Conservation (phyloP, 1,139 yeast species). For the Oligophagozyma castellii region DNA sequence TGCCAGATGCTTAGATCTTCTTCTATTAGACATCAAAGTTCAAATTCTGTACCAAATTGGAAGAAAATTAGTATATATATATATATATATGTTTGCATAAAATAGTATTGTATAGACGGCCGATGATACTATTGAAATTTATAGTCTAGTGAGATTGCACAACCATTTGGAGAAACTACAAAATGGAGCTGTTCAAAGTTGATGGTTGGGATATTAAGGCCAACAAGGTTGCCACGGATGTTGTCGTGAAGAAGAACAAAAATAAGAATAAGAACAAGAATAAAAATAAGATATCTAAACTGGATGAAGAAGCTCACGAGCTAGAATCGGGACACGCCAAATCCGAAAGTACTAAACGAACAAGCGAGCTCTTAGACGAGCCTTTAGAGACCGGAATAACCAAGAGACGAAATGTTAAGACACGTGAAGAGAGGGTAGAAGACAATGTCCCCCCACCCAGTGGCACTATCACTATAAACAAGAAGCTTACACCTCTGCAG, state of each 20-base stretch:
- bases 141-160: background rate
- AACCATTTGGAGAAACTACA: background rate
- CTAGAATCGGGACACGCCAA: constrained; percentile 6
- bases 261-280: constrained; percentile 16
- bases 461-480: constrained; percentile 3
- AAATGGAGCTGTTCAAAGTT: constrained; percentile 63
- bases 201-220: constrained; percentile 69
- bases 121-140: background rate
- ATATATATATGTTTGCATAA: too few relatives aligned
- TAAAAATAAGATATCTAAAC: constrained; percentile 18
- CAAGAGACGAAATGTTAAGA: constrained; percentile 2
- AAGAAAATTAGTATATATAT: too few relatives aligned
- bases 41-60: too few relatives aligned
- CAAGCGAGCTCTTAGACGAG: too few relatives aligned
- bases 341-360: too few relatives aligned
- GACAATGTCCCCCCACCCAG: constrained; percentile 1
- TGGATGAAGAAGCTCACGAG: constrained; percentile 12
- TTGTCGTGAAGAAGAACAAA: constrained; percentile 25
- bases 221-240: constrained; percentile 37
- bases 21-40: too few relatives aligned
- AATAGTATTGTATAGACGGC: background rate
- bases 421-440: constrained; percentile 2
- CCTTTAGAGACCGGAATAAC: constrained; percentile 2
- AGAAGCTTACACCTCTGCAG: constrained; percentile 74
- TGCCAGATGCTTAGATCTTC: too few relatives aligned